Conservation (phyloP, 176 grass and related monocot genomes). For the Phoenix dactylifera region DNA sequence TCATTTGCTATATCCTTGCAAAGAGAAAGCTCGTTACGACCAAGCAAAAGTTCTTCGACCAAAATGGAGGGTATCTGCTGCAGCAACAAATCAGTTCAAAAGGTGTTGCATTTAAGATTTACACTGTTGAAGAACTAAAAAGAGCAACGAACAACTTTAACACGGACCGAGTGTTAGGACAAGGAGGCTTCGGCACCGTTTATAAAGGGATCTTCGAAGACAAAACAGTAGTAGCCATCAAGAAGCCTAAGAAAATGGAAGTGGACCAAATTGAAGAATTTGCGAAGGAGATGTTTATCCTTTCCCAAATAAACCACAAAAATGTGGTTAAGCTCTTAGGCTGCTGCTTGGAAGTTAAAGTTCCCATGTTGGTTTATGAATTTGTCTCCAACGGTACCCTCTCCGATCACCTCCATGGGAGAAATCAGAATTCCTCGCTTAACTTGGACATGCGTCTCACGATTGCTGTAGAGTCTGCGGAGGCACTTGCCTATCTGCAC, state of each 20-base stretch:
- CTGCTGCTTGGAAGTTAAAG: too few relatives aligned
- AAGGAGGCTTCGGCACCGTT: constrained; percentile 12
- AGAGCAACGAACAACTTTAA: constrained; percentile 18
- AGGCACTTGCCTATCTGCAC: too few relatives aligned
- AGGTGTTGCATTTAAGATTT: constrained; percentile 13
- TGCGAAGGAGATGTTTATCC: constrained; percentile 27
- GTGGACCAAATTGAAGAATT: constrained; percentile 16
- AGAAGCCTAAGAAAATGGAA: constrained; percentile 17
- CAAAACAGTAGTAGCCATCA: constrained; percentile 13
- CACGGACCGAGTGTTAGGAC: not conserved
- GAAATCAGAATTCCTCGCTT: too few relatives aligned
- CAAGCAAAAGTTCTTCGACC: constrained; percentile 23
- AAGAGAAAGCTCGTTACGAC: constrained; percentile 17
- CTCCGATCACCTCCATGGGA: too few relatives aligned
- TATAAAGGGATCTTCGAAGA: constrained; percentile 12
- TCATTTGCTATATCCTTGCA: constrained; percentile 1
- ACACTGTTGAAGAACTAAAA: constrained; percentile 17
- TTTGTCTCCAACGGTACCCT: too few relatives aligned
- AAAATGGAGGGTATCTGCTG: constrained; percentile 24
- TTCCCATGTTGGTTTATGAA: too few relatives aligned
- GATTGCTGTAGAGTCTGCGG: too few relatives aligned
- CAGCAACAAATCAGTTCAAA: constrained; percentile 22
- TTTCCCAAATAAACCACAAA: constrained; percentile 34
- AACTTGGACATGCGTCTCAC: too few relatives aligned
- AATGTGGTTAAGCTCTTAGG: constrained; percentile 27